Percentiles rank a stretch among this genome's conserved stretches.
Evolutionary conservation across 306 rosid genomes (phyloP).

Genomic region (Quercus cerris): DNA sequence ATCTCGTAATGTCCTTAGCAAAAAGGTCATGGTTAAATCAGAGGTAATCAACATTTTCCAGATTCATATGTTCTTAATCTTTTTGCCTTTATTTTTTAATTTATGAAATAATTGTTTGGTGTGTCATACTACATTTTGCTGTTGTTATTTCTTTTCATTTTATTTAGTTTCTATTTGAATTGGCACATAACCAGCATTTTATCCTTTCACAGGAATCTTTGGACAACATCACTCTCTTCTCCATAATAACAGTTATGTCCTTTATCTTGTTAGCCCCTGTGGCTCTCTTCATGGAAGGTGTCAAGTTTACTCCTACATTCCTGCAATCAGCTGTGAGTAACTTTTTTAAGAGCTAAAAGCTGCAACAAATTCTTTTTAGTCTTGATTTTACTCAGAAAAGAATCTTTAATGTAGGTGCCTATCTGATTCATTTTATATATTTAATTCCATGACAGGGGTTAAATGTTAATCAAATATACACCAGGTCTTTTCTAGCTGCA

Average conservation of each 20-base stretch:
- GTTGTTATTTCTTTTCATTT: not conserved
- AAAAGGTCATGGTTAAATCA: constrained; percentile 82
- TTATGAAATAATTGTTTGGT: not conserved
- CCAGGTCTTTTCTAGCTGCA: constrained; percentile 82
- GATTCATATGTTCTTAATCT: not conserved
- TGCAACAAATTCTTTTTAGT: not conserved
- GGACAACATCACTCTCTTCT: constrained; percentile 96
- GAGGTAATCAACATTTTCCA: constrained; percentile 39
- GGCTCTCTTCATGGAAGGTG: constrained; percentile 72
- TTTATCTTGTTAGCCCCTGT: constrained; percentile 72
- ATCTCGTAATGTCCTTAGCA: constrained; percentile 97
- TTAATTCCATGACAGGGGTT: constrained; percentile 59
- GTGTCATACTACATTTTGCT: constrained; percentile 6
- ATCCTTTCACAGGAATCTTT: constrained; percentile 64
- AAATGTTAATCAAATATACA: constrained; percentile 56
- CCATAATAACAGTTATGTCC: constrained; percentile 90
- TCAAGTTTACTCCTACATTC: constrained; percentile 75
- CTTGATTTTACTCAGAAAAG: constrained; percentile 15
- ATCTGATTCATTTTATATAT: constrained; percentile 7
- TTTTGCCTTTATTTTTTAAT: constrained; percentile 2
- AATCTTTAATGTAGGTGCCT: not conserved
- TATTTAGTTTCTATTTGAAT: not conserved
- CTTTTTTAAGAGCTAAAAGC: constrained; percentile 9
- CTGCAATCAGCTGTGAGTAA: constrained; percentile 75
- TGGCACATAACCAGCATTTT: constrained; percentile 22